Evolutionary conservation across 129 eudicot species (phyloP), one percentile per base, ranked within the genome.

Genomic region (Gnaphalium uliginosum): DNA sequence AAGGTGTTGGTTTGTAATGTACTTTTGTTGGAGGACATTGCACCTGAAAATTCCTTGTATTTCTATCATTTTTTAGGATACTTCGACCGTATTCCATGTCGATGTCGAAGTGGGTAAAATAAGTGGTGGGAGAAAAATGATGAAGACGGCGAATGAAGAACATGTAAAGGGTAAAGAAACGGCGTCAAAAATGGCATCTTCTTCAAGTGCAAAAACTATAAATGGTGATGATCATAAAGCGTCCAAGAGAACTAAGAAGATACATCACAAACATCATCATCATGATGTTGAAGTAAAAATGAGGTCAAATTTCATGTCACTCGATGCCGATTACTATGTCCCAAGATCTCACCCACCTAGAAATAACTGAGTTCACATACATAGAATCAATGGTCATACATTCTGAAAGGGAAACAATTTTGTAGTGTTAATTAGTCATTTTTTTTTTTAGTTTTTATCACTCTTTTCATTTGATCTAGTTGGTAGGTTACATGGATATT

Each of bases 301-400:
- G 69, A 74, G 69, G 27, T 73, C 83, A 58, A 82, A 70, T 74
- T 81, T 81, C 79, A 61, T 85, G 81, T 84, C 75, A 74, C 69
- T 85, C 15, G 85, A 66, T 83, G 89, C 96, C 67, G 92, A 89
- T 87, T 89, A 89, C 76, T 81, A 79, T 71, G 68, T 68, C 23
- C 88, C 96, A 18, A 85, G 82, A 60, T 64, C 89, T 39, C 96
- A 89, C 75, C 92, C 96, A 41, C 92, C 96, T 25, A 83, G 53
- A 81, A 75, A 89, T 72, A 89, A 89, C 76, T 89, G 70, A 86
- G 18, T 54, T 72, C 61, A 43, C n/a, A 76, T 35, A 70, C 8
- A 65, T 71, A 64, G 70, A 27, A 56, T n/a, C 22, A 74, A 57
- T 19, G 48, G 48, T 75, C 63, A 41, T 24, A n/a, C 35, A 41